These are phyloP conservation scores for Podaxis pistillaris DNA, from an alignment of 768 basidiomycete species.

Conservation along the genomic window DNA sequence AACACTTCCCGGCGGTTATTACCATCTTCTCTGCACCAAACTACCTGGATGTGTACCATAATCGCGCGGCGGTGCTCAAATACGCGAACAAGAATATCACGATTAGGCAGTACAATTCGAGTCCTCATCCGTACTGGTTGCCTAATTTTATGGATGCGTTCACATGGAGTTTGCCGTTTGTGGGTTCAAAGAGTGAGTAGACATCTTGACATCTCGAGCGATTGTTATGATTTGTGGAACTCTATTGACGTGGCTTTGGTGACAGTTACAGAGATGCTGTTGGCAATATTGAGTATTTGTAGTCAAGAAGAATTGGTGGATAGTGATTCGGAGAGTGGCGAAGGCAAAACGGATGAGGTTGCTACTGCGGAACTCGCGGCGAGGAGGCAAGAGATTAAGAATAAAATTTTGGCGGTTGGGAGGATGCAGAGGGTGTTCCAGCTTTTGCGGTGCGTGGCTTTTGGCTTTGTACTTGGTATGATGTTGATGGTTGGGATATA, in stretches of 20 bases:
- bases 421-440: conserved; percentile 90
- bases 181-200: conserved; percentile 89
- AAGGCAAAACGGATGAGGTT: conserved; percentile 23
- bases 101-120: conserved; percentile 82
- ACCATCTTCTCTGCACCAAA: conserved; percentile 98
- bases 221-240: background rate
- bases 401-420: conserved; percentile 92
- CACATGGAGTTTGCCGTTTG: conserved; percentile 97
- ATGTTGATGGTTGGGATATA: conserved; percentile 23
- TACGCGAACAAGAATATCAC: conserved; percentile 97
- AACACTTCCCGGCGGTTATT: conserved; percentile 95
- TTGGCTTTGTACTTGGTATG: conserved; percentile 5
- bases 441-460: conserved; percentile 73
- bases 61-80: conserved; percentile 95
- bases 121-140: conserved; percentile 89
- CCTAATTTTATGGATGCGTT: conserved; percentile 99
- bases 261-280: conserved; percentile 94
- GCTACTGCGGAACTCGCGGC: conserved; percentile 43
- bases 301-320: conserved; percentile 89
- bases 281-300: conserved; percentile 92
- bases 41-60: conserved; percentile 95
- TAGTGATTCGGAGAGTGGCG: conserved; percentile 38
- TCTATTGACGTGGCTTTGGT: no score
- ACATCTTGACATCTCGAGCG: background rate
- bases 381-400: conserved; percentile 80